Conservation (phyloP, 2,329 filamentous ascomycete species). For the Ilyonectria mors-panacis region DNA sequence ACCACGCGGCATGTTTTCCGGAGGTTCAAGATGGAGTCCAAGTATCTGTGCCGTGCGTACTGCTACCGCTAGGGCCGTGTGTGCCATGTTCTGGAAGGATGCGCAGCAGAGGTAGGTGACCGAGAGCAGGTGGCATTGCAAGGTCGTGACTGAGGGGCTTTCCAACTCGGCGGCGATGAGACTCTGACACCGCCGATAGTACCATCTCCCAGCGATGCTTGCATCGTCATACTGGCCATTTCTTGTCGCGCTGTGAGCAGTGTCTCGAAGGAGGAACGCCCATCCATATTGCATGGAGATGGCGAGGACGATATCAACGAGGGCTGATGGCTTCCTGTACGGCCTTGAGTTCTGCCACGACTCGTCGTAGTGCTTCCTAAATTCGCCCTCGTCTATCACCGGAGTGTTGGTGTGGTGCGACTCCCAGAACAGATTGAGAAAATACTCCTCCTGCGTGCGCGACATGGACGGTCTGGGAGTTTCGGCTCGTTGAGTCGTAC, state of each 20-base stretch:
- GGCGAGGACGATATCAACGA: slow-evolving; percentile 68
- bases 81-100: slow-evolving; percentile 64
- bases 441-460: slow-evolving; percentile 61
- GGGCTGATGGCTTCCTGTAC: slow-evolving; percentile 59
- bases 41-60: slow-evolving; percentile 62
- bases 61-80: slow-evolving; percentile 57
- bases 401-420: slow-evolving; percentile 57
- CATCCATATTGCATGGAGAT: slow-evolving; percentile 65
- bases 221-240: slow-evolving; percentile 50
- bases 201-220: slow-evolving; percentile 60
- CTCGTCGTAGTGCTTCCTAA: slow-evolving; percentile 59
- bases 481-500: not conserved
- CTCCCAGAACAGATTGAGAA: slow-evolving; percentile 62
- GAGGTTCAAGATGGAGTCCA: slow-evolving; percentile 64
- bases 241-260: not conserved
- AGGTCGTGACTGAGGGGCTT: slow-evolving; percentile 61
- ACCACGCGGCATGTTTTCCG: slow-evolving; percentile 47
- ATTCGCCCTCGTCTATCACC: slow-evolving; percentile 60
- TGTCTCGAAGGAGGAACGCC: slow-evolving; percentile 36
- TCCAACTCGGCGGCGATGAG: slow-evolving; percentile 62
- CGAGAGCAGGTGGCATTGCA: slow-evolving; percentile 64
- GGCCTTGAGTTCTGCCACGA: slow-evolving; percentile 50
- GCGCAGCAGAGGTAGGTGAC: slow-evolving; percentile 63
- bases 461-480: slow-evolving; percentile 53
- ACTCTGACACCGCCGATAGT: slow-evolving; percentile 63